Evolutionary conservation across 2,329 filamentous ascomycete genomes (phyloP), one percentile per base, ranked within the genome.

Genomic region (Fusarium albidum): DNA sequence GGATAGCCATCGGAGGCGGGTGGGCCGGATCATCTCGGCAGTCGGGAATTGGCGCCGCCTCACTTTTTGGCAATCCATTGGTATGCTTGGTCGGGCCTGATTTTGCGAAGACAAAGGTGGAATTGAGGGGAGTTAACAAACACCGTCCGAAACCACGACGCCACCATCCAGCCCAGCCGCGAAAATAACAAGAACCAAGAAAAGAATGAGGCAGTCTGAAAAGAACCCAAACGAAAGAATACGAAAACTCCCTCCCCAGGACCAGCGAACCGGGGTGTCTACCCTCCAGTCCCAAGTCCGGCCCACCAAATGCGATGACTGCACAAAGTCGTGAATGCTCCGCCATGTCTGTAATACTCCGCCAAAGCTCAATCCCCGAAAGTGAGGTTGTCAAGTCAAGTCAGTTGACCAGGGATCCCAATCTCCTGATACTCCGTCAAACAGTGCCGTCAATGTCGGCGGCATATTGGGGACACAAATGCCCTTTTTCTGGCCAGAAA

Each of bases 321-420:
- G 48, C 44, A 52, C 53, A 47, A 21, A 57, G 49, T 56, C 57
- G 61, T 63, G 49, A 59, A 53, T 65, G 62, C 61, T 64, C 59
- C 64, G 48, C 54, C 64, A 51, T 62, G 34, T 62, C 52, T 62
- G 55, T 57, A 49, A 49, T 67, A 67, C 64, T 67, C 62, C 64
- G 38, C 52, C 57, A 61, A 65, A 66, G 59, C 52, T 58, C 48
- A 55, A 49, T 40, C 64, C 55, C 35, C 7, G 7, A 48, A 64
- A 62, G 51, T 61, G 62, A 67, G 62, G 64, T 54, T 65, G 59
- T 65, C 57, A 60, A 62, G 57, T 54, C 53, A 39, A 63, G 57
- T 54, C 53, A 39, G 61, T 49, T 48, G 57, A 59, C 57, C 52
- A 46, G 57, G 64, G 55, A 55, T 52, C 52, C 57, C 57, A 54